Evolutionary conservation across 2,329 filamentous ascomycete species (phyloP).

Genomic region (Parascedosporium putredinis): DNA sequence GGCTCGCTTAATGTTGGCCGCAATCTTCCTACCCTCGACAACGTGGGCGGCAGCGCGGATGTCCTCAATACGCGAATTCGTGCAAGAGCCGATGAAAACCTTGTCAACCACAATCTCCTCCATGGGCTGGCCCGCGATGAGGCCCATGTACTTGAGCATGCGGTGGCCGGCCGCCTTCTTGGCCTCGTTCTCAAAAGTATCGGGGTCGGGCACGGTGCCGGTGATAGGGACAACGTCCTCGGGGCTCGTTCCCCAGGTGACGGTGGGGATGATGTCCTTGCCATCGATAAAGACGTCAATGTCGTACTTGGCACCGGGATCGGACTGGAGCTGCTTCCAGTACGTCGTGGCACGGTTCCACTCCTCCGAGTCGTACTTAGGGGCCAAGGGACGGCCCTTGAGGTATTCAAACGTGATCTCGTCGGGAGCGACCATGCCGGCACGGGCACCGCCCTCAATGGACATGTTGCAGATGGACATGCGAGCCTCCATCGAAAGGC

Average conservation of each 20-base stretch:
- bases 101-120: constrained; percentile 90
- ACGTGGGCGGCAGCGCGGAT: constrained; percentile 77
- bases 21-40: constrained; percentile 78
- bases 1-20: constrained; percentile 79
- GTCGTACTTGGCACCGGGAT: constrained; percentile 83
- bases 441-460: constrained; percentile 89
- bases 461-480: constrained; percentile 99
- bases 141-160: constrained; percentile 92
- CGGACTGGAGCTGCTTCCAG: constrained; percentile 79
- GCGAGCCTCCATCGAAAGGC: constrained; percentile 86
- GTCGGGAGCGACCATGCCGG: constrained; percentile 94
- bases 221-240: constrained; percentile 96
- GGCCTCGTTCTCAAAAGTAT: constrained; percentile 68
- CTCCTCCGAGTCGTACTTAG: constrained; percentile 70
- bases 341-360: constrained; percentile 84
- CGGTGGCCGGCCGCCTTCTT: constrained; percentile 73
- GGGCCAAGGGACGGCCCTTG: constrained; percentile 80
- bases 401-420: constrained; percentile 92
- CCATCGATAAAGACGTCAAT: constrained; percentile 80
- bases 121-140: constrained; percentile 77
- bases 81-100: constrained; percentile 96
- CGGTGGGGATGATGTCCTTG: constrained; percentile 85
- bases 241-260: constrained; percentile 95
- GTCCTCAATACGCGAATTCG: constrained; percentile 94
- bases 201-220: constrained; percentile 78